Percentiles rank a stretch among this genome's conserved stretches.
These are phyloP conservation scores for Lanmaoa rubissima DNA, from an alignment of 768 basidiomycete species.

Conservation along the genomic window DNA sequence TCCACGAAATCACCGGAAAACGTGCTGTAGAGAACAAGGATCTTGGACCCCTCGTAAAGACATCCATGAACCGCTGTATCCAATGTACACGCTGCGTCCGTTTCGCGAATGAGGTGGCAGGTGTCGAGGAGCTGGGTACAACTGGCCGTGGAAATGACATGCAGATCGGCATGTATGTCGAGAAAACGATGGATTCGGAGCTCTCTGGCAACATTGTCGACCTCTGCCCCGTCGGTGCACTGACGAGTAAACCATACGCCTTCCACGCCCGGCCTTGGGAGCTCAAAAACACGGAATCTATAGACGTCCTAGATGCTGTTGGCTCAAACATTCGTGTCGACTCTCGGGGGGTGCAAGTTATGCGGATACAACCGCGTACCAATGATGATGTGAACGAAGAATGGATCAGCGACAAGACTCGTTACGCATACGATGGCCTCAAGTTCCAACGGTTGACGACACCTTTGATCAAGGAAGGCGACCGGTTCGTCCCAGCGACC, in stretches of 20 bases:
- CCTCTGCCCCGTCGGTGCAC: slow-evolving; percentile 95
- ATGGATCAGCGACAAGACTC: slow-evolving; percentile 99
- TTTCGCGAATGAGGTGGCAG: slow-evolving; percentile 98
- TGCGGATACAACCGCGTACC: slow-evolving; percentile 94
- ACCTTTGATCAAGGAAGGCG: slow-evolving; percentile 87
- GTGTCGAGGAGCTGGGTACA: slow-evolving; percentile 95
- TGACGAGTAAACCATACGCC: slow-evolving; percentile 98
- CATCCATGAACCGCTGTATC: slow-evolving; percentile 98
- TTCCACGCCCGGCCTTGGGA: slow-evolving; percentile 99
- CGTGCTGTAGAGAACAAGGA: slow-evolving; percentile 99
- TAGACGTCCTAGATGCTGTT: slow-evolving; percentile 93
- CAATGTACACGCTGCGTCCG: slow-evolving; percentile 99
- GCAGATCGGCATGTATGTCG: slow-evolving; percentile 98
- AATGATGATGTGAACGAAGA: slow-evolving; percentile 99
- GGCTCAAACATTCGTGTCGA: slow-evolving; percentile 97
- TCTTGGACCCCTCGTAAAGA: slow-evolving; percentile 96
- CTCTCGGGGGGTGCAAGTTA: slow-evolving; percentile 92
- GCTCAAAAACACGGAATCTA: slow-evolving; percentile 94
- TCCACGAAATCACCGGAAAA: slow-evolving; percentile 98
- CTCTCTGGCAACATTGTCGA: slow-evolving; percentile 97
- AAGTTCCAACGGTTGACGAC: slow-evolving; percentile 93
- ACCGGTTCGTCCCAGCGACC: slow-evolving; percentile 83
- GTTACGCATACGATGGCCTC: slow-evolving; percentile 94
- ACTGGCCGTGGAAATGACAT: slow-evolving; percentile 97
- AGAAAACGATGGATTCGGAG: slow-evolving; percentile 97